Conservation (phyloP, 352 stramenopile genomes). For the Globisporangium sylvaticum region DNA sequence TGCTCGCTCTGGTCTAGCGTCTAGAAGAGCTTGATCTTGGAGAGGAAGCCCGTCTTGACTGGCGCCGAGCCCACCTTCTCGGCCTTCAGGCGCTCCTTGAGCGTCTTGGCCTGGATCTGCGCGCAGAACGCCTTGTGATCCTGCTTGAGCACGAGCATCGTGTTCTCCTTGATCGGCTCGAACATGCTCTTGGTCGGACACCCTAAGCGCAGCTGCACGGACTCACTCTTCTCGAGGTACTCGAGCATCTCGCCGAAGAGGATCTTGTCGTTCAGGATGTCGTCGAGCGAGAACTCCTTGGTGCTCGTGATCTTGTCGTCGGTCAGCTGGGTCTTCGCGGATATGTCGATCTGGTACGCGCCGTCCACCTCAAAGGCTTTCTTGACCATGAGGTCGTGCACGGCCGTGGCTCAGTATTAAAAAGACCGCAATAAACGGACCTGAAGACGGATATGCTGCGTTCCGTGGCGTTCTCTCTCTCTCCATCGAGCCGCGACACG, state of each 20-base stretch:
- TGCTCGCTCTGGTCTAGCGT: background rate
- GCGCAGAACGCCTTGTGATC: conserved; percentile 78
- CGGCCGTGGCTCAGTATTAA: conserved; percentile 4
- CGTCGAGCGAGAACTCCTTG: conserved; percentile 71
- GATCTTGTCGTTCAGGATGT: conserved; percentile 79
- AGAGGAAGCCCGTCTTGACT: conserved; percentile 57
- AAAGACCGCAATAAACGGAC: background rate
- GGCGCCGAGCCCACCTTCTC: conserved; percentile 40
- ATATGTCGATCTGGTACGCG: conserved; percentile 66
- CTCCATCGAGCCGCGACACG: background rate
- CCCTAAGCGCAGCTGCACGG: conserved; percentile 72
- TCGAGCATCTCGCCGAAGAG: conserved; percentile 82
- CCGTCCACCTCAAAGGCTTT: conserved; percentile 63
- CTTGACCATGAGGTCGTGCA: conserved; percentile 60
- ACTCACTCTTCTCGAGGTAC: conserved; percentile 86
- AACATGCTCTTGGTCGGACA: conserved; percentile 82
- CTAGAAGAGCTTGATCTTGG: conserved; percentile 71
- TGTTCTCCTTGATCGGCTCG: conserved; percentile 83
- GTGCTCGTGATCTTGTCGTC: conserved; percentile 49
- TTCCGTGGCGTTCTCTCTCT: background rate
- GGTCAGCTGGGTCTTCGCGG: conserved; percentile 43
- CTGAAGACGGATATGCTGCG: too few species aligned
- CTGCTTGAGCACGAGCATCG: conserved; percentile 80
- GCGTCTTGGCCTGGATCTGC: conserved; percentile 63
- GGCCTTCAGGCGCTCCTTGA: conserved; percentile 72